Base-by-base conservation (phyloP, 176 grass and related monocot genomes). In the Oryza glaberrima region DNA sequence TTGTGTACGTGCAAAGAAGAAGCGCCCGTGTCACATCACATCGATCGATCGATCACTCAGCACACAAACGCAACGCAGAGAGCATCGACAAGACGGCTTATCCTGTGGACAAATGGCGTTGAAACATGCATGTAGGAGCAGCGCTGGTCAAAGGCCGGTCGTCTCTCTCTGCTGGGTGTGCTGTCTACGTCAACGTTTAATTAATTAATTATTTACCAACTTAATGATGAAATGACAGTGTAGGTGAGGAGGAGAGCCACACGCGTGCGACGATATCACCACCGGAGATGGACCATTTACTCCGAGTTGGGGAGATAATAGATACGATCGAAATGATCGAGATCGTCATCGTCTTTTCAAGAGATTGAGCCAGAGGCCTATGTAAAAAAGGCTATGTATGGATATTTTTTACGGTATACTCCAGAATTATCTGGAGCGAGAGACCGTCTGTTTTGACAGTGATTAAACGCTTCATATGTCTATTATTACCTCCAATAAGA, bases 91-190 rank as follows among this genome's bases (percentile, higher is more conserved):
- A n/a, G 11, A 9, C 28, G 49, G 46, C 10, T 54, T 5, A 35
- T 60, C 83, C 25, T 65, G 17, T 72, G 84, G 76, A 70, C 52
- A 65, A 56, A 11, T 36, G 70, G 63, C 84, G 68, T 86, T 66
- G 76, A 79, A 80, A 48, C 12, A 25, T 64, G 66, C 30, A 1
- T 7, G 30, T 32, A 32, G 30, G 30, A 32, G 54, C 54, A 0
- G 54, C 54, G 52, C 4, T 35, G 63, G 88, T 89, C 88, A 89
- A 85, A 81, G 51, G 40, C 40, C 40, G 71, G 71, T 65, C 49
- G 6, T 56, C 35, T 32, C 35, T 36, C 51, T 56, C 52, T 51
- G 17, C 52, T 20, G 52, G 52, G 52, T 89, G 64, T 80, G 63
- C 63, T 0, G 75, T 81, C 87, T 51, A 23, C 73, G 77, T 51